phyloP scores from a whole-genome alignment of 164 flowering plant genomes.

The Santalum album region DNA sequence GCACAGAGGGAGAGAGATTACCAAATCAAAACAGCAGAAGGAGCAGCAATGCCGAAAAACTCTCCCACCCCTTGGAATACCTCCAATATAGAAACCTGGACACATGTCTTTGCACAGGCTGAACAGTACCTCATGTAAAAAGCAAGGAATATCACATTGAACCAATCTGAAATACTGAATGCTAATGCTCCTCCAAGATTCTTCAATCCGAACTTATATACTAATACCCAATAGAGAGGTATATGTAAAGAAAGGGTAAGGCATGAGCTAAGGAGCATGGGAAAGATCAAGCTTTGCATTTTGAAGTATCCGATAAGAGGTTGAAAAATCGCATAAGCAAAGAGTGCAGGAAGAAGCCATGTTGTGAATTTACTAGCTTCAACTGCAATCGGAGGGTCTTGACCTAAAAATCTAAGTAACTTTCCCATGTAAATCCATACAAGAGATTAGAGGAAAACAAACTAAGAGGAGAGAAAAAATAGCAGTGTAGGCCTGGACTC shows the following conservation, averaged over 20 bases:
- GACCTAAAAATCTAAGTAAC: constrained; percentile 20
- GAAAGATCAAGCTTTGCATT: constrained; percentile 37
- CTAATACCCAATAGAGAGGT: constrained; percentile 47
- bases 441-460: neutral
- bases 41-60: constrained; percentile 39
- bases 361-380: constrained; percentile 41
- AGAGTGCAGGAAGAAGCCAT: constrained; percentile 50
- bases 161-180: constrained; percentile 36
- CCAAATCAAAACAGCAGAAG: constrained; percentile 89
- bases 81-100: constrained; percentile 45
- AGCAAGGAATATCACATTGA: constrained; percentile 33
- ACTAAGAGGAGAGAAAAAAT: too few species aligned
- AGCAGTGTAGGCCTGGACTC: constrained; percentile 5
- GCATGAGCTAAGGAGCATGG: constrained; percentile 35
- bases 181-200: constrained; percentile 52
- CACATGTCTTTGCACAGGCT: constrained; percentile 54
- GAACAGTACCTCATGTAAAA: constrained; percentile 44
- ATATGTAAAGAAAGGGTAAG: constrained; percentile 32
- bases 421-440: neutral
- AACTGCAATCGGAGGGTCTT: constrained; percentile 43
- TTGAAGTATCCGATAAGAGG: constrained; percentile 44
- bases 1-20: constrained; percentile 13
- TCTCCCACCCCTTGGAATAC: neutral
- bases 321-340: constrained; percentile 43
- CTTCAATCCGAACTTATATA: constrained; percentile 36